Evolutionary conservation across 345 rosid genomes (phyloP).

Genomic region (Hypericum perforatum): DNA sequence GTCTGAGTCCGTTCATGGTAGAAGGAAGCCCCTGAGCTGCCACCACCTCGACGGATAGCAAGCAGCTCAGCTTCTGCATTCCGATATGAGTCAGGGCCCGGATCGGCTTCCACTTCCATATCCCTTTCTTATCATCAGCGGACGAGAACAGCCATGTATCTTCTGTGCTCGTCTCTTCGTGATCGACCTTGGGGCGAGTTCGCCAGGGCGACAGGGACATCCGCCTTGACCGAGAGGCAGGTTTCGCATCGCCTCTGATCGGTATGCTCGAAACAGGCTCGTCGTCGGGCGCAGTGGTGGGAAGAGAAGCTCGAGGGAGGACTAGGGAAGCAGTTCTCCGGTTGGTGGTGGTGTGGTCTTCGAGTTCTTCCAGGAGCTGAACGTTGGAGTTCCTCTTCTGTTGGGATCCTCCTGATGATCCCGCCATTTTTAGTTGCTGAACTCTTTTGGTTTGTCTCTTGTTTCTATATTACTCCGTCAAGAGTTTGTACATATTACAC

Average conservation of each 20-base stretch:
- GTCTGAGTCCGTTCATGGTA: conserved; percentile 90
- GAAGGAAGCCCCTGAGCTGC: conserved; percentile 74
- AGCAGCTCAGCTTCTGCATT: conserved; percentile 80
- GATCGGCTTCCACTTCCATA: conserved; percentile 93
- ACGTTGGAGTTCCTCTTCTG: conserved; percentile 55
- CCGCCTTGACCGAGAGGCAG: conserved; percentile 45
- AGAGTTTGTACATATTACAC: too few species aligned
- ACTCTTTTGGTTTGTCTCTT: too few species aligned
- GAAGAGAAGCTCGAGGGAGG: conserved; percentile 62
- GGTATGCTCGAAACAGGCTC: conserved; percentile 12
- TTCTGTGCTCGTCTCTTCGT: conserved; percentile 19
- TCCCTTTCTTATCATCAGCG: conserved; percentile 50
- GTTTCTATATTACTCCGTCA: too few species aligned
- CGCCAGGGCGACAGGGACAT: conserved; percentile 91
- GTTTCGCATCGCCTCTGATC: conserved; percentile 18
- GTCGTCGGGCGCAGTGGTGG: conserved; percentile 26
- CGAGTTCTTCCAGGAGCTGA: conserved; percentile 75
- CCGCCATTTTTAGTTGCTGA: background rate
- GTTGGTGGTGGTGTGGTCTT: conserved; percentile 34
- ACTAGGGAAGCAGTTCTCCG: conserved; percentile 79
- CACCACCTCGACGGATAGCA: conserved; percentile 81
- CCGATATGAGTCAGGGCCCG: conserved; percentile 69
- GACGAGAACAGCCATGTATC: background rate
- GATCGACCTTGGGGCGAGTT: conserved; percentile 59
- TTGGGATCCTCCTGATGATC: conserved; percentile 2